A percentile compares a stretch with the other conserved stretches of the same genome.
These are phyloP conservation scores for Sphaceloma murrayae DNA, from an alignment of 2,329 filamentous ascomycete species.

Conservation along the genomic window DNA sequence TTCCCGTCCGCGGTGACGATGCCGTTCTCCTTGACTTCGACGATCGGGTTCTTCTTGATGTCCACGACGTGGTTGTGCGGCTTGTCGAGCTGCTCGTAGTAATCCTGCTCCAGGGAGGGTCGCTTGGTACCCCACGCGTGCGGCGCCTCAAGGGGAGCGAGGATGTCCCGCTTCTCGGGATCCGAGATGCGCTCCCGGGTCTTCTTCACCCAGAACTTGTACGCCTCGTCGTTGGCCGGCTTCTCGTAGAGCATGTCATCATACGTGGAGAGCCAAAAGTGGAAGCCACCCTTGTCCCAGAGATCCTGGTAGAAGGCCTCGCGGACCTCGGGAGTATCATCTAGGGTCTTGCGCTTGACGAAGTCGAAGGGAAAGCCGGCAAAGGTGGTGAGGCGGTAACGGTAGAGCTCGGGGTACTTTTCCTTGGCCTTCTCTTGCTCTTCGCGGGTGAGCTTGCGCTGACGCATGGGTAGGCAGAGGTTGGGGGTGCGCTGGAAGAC, in stretches of 20 bases:
- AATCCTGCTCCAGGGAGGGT: slow-evolving; percentile 40
- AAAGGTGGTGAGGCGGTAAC: slow-evolving; percentile 44
- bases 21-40: slow-evolving; percentile 36
- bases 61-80: slow-evolving; percentile 37
- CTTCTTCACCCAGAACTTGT: slow-evolving; percentile 41
- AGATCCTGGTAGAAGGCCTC: slow-evolving; percentile 36
- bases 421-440: slow-evolving; percentile 42
- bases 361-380: slow-evolving; percentile 52
- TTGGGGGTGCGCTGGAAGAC: slow-evolving; percentile 61
- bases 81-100: slow-evolving; percentile 38
- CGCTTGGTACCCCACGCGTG: slow-evolving; percentile 41
- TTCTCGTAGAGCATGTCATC: slow-evolving; percentile 34
- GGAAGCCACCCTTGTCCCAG: slow-evolving; percentile 32
- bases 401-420: slow-evolving; percentile 42
- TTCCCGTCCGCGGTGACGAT: slow-evolving; percentile 35
- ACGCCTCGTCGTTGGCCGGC: slow-evolving; percentile 36
- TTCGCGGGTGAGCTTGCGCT: slow-evolving; percentile 38
- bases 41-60: slow-evolving; percentile 35
- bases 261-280: slow-evolving; percentile 37
- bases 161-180: slow-evolving; percentile 36
- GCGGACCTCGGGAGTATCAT: slow-evolving; percentile 35
- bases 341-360: slow-evolving; percentile 44
- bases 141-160: slow-evolving; percentile 37
- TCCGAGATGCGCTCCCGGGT: slow-evolving; percentile 35
- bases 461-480: slow-evolving; percentile 52